A percentile compares a stretch with the other conserved stretches of the same genome.
phyloP scores from a whole-genome alignment of 345 rosid genomes.

The Odontarrhena argentea region DNA sequence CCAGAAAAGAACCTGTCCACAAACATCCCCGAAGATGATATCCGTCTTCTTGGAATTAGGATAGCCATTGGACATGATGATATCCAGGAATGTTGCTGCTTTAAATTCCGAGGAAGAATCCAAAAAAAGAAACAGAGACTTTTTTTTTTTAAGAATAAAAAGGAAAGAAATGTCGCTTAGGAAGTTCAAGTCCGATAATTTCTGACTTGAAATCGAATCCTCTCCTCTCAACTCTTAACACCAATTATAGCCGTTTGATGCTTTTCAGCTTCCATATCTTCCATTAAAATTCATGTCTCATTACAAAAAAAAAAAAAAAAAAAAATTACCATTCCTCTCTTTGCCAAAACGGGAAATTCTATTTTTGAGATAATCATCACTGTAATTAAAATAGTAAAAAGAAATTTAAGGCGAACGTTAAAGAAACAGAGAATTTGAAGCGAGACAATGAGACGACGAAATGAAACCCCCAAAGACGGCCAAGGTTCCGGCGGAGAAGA shows the following conservation, averaged over 20 bases:
- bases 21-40: constrained; percentile 62
- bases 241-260: constrained; percentile 37
- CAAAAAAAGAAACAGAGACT: background rate
- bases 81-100: background rate
- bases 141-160: background rate
- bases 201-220: background rate
- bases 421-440: background rate
- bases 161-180: background rate
- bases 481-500: background rate
- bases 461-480: constrained; percentile 16
- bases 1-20: constrained; percentile 58
- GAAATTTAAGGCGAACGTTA: constrained; percentile 18
- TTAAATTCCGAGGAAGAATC: constrained; percentile 5
- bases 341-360: background rate
- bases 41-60: constrained; percentile 81
- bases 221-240: constrained; percentile 9
- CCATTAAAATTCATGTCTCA: background rate
- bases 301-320: background rate
- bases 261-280: constrained; percentile 18
- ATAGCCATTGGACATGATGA: constrained; percentile 64
- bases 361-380: background rate
- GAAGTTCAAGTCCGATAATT: constrained; percentile 8
- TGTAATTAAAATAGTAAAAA: constrained; percentile 29
- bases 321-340: background rate
- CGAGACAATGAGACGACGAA: constrained; percentile 16